Evolutionary conservation across 768 basidiomycete genomes (phyloP).

Genomic region (Fomitopsis pulvina): DNA sequence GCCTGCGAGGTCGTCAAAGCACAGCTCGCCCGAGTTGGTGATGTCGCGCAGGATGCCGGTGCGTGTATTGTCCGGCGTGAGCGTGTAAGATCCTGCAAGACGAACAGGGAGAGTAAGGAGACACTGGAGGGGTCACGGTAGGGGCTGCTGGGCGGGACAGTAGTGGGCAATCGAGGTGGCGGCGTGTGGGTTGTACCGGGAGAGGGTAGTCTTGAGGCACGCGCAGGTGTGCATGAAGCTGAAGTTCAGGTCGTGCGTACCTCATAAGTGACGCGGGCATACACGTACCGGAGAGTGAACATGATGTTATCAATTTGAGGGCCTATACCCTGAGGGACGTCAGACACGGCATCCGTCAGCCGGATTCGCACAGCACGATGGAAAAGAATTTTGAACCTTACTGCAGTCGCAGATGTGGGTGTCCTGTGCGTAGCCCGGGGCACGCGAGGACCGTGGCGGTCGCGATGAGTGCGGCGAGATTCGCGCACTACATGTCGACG

Average conservation of each 20-base stretch:
- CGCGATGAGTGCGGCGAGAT: constrained; percentile 7
- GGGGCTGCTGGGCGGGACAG: constrained; percentile 36
- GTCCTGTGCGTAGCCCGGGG: constrained; percentile 38
- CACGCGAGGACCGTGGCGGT: constrained; percentile 17
- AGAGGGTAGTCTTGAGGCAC: constrained; percentile 68
- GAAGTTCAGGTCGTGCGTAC: constrained; percentile 59
- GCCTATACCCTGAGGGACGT: constrained; percentile 30
- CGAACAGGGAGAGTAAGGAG: constrained; percentile 55
- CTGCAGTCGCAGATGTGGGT: constrained; percentile 76
- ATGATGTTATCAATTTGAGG: constrained; percentile 43
- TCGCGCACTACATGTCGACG: constrained; percentile 1
- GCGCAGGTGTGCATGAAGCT: constrained; percentile 60
- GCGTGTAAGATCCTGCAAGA: constrained; percentile 45
- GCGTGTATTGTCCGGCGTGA: constrained; percentile 59
- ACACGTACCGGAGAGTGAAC: constrained; percentile 69
- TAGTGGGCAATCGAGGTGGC: not conserved
- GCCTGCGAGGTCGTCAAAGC: constrained; percentile 63
- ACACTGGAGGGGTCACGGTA: constrained; percentile 56
- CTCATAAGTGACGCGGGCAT: constrained; percentile 54
- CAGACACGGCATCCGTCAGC: not conserved
- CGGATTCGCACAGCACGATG: not conserved
- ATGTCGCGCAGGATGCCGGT: constrained; percentile 53
- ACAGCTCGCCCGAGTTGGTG: constrained; percentile 53
- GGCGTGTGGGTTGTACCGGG: constrained; percentile 34
- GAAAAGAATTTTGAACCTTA: no score